These are phyloP conservation scores for Melampsora americana DNA, from an alignment of 1,284 basidiomycete genomes.

Conservation along the genomic window DNA sequence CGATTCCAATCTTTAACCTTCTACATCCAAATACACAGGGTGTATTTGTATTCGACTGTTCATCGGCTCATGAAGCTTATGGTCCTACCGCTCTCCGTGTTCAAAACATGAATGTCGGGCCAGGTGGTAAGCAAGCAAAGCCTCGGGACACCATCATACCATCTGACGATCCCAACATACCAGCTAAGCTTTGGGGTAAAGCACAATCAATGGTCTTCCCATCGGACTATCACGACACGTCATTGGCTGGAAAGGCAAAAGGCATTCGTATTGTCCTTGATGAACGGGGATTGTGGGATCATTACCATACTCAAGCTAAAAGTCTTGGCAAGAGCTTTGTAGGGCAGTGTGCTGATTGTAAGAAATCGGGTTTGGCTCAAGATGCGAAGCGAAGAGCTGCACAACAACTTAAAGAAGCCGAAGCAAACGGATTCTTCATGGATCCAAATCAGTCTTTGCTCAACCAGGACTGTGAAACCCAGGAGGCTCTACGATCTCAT, in stretches of 20 bases:
- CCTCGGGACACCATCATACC: conserved; percentile 1
- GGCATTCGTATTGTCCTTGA: background rate
- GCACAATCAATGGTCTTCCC: background rate
- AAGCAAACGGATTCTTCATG: conserved; percentile 5
- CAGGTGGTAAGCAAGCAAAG: conserved; percentile 4
- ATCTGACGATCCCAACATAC: conserved; percentile 1
- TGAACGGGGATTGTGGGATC: background rate
- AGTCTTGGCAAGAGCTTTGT: background rate
- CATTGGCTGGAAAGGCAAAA: conserved; percentile 9
- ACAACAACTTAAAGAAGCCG: background rate
- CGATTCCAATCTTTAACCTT: conserved; percentile 13
- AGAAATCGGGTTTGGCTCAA: background rate
- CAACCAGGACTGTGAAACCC: background rate
- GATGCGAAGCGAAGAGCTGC: background rate
- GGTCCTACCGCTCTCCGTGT: background rate
- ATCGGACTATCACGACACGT: background rate
- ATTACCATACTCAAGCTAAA: background rate
- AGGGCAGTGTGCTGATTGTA: background rate
- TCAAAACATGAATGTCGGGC: conserved; percentile 10
- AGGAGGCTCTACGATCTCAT: too few species aligned
- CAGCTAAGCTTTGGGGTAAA: background rate
- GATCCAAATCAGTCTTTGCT: background rate
- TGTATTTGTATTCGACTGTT: conserved; percentile 22
- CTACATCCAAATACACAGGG: conserved; percentile 12
- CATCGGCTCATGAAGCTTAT: conserved; percentile 13